These are phyloP conservation scores for Pleurotus tuber-regium DNA, from an alignment of 768 basidiomycete genomes.

Conservation along the genomic window DNA sequence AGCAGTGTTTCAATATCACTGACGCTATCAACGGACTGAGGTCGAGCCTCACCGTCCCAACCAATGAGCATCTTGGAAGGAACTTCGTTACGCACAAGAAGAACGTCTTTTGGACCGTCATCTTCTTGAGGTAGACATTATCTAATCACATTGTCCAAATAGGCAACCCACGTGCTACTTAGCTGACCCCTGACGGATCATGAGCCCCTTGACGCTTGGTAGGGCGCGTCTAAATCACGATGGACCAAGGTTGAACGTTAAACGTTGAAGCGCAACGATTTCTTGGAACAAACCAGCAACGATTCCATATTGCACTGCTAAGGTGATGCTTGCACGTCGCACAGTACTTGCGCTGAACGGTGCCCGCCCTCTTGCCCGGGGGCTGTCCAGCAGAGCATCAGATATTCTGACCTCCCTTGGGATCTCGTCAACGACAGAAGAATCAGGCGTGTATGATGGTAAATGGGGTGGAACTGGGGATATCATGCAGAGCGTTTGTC, in stretches of 20 bases:
- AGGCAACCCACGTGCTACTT: too few relatives aligned
- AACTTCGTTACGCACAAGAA: slow-evolving; percentile 3
- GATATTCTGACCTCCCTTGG: slow-evolving; percentile 62
- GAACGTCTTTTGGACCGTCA: neutral
- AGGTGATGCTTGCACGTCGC: slow-evolving; percentile 28
- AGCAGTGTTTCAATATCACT: too few relatives aligned
- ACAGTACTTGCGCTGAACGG: slow-evolving; percentile 14
- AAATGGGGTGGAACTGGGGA: slow-evolving; percentile 79
- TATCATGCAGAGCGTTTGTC: slow-evolving; percentile 68
- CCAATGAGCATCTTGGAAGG: slow-evolving; percentile 7
- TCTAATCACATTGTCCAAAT: neutral
- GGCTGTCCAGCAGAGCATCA: slow-evolving; percentile 70
- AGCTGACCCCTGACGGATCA: too few relatives aligned
- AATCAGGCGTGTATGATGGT: slow-evolving; percentile 81
- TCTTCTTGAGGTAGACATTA: too few relatives aligned
- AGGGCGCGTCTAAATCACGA: too few relatives aligned
- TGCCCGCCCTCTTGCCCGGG: slow-evolving; percentile 31
- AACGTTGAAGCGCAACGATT: too few relatives aligned
- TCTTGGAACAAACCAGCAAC: too few relatives aligned
- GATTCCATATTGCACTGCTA: slow-evolving; percentile 3
- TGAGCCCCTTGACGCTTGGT: too few relatives aligned
- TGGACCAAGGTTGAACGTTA: neutral
- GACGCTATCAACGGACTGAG: too few relatives aligned
- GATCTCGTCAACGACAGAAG: slow-evolving; percentile 52
- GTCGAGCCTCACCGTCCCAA: too few relatives aligned